Percentiles rank a stretch among this genome's conserved stretches.
These are phyloP conservation scores for Aethionema arabicum DNA, from an alignment of 345 rosid species.

Conservation along the genomic window DNA sequence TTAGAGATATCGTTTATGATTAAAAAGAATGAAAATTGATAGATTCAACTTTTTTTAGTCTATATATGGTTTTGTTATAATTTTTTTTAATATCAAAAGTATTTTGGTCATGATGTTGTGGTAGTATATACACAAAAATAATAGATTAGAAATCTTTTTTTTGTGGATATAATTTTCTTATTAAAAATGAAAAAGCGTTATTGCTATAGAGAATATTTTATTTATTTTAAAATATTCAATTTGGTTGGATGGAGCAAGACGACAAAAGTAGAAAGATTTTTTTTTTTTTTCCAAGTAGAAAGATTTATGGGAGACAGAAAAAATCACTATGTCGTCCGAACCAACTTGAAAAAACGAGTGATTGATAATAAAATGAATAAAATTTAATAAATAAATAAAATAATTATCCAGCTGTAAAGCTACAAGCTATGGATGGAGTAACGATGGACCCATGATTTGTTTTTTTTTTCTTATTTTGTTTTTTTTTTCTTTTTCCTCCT, in stretches of 20 bases:
- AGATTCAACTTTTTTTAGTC: no score
- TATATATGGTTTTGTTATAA: no score
- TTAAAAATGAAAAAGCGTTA: no score
- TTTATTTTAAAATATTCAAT: neutral
- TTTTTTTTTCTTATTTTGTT: constrained; percentile 15
- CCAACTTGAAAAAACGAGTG: constrained; percentile 23
- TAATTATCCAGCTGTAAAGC: constrained; percentile 12
- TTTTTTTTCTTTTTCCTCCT: constrained; percentile 9
- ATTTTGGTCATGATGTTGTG: no score
- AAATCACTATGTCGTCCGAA: constrained; percentile 12
- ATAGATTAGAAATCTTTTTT: no score
- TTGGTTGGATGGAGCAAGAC: constrained; percentile 13
- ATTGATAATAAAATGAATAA: constrained; percentile 26
- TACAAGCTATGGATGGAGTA: constrained; percentile 15
- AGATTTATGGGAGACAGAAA: neutral
- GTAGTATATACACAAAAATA: no score
- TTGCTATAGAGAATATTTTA: no score
- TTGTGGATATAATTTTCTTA: no score
- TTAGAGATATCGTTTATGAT: no score
- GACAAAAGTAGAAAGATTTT: constrained; percentile 31
- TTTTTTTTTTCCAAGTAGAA: no score
- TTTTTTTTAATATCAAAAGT: no score
- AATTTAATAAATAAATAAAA: neutral
- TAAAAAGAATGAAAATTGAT: no score
- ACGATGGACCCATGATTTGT: constrained; percentile 21